Evolutionary conservation across 495 filamentous ascomycete species (phyloP).

Genomic region (Tuber umbilicatum): DNA sequence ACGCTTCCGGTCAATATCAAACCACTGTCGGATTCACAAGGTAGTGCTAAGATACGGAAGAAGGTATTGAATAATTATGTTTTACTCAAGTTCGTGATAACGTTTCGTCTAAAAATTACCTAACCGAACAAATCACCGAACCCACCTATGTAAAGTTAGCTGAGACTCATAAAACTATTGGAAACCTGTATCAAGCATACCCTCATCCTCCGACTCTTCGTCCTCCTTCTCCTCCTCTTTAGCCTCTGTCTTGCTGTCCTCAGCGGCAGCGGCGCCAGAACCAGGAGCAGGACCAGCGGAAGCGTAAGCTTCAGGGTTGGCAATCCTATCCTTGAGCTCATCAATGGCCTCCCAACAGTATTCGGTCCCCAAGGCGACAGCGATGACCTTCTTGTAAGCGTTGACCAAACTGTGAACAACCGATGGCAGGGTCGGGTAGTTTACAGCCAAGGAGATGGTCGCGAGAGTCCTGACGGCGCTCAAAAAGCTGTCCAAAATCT

Average conservation of each 20-base stretch:
- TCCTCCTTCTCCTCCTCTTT: slow-evolving; percentile 55
- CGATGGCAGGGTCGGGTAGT: slow-evolving; percentile 94
- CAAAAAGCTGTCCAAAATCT: slow-evolving; percentile 78
- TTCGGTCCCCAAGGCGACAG: slow-evolving; percentile 84
- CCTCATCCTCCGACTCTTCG: slow-evolving; percentile 57
- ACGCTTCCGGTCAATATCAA: neutral
- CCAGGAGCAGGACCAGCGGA: slow-evolving; percentile 62
- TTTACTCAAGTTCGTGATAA: slow-evolving; percentile 43
- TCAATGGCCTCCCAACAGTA: slow-evolving; percentile 93
- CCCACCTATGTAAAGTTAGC: slow-evolving; percentile 48
- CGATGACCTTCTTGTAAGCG: slow-evolving; percentile 91
- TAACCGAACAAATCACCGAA: slow-evolving; percentile 65
- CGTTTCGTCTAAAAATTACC: slow-evolving; percentile 41
- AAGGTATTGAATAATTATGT: slow-evolving; percentile 39
- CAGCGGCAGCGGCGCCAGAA: slow-evolving; percentile 47
- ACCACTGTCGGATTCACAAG: neutral
- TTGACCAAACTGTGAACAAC: slow-evolving; percentile 93
- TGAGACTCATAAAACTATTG: neutral
- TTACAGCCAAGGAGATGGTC: slow-evolving; percentile 77
- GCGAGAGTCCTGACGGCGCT: slow-evolving; percentile 81
- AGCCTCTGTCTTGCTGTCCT: slow-evolving; percentile 49
- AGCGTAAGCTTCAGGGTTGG: slow-evolving; percentile 94
- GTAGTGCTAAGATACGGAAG: neutral
- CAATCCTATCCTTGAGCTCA: slow-evolving; percentile 96
- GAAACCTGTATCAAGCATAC: slow-evolving; percentile 45